Percentiles rank a stretch among this genome's conserved stretches.
phyloP scores from a whole-genome alignment of 345 rosid genomes.

The Erysimum cheiranthoides region DNA sequence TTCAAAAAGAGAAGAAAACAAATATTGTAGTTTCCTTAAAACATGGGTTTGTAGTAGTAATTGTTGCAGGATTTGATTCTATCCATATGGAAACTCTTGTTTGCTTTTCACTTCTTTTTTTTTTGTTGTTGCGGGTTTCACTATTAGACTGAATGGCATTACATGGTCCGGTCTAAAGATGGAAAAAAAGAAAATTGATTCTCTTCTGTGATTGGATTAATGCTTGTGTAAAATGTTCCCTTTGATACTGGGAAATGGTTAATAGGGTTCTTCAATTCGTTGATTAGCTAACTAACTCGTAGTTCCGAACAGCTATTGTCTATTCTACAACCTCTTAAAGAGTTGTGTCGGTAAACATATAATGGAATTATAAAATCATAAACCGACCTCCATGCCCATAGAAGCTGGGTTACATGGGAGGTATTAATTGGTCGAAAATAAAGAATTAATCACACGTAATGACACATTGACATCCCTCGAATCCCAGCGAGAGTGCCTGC shows the following conservation, averaged over 20 bases:
- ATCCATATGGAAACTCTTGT: constrained; percentile 27
- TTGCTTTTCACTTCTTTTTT: constrained; percentile 1
- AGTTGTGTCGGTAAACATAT: not conserved
- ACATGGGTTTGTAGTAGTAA: constrained; percentile 26
- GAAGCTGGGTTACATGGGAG: not conserved
- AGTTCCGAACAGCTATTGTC: not conserved
- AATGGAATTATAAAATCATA: not conserved
- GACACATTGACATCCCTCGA: constrained; percentile 26
- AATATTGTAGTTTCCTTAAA: constrained; percentile 21
- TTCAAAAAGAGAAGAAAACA: not conserved
- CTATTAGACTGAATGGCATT: constrained; percentile 9
- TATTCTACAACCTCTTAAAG: too few relatives aligned
- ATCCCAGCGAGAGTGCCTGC: constrained; percentile 21
- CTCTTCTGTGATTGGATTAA: not conserved
- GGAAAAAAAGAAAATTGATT: not conserved
- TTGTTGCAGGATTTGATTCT: constrained; percentile 18
- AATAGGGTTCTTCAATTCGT: not conserved
- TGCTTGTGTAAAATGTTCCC: not conserved
- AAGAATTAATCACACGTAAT: not conserved
- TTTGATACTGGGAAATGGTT: not conserved
- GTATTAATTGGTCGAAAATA: not conserved
- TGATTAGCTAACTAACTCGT: too few relatives aligned
- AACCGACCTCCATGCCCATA: not conserved
- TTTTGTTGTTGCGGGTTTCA: not conserved
- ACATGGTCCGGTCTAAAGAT: constrained; percentile 12